These are phyloP conservation scores for Xylariaceae sp. DNA, from an alignment of 2,329 filamentous ascomycete genomes.

Conservation along the genomic window DNA sequence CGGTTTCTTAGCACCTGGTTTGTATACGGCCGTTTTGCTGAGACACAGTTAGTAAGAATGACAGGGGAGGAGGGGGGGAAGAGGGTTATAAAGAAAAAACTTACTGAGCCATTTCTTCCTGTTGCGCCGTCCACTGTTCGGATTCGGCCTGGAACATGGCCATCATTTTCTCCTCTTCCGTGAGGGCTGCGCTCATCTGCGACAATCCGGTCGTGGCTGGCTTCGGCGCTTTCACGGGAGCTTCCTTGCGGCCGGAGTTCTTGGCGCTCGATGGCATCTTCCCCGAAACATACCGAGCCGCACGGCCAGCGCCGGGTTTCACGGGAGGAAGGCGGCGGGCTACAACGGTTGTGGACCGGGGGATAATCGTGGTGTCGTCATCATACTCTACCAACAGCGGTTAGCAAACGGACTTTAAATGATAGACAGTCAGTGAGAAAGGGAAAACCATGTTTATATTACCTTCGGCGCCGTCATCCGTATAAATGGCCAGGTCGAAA, in stretches of 20 bases:
- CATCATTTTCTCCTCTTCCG: constrained; percentile 88
- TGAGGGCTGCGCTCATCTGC: constrained; percentile 72
- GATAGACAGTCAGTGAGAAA: too few relatives aligned
- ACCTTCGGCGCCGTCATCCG: constrained; percentile 89
- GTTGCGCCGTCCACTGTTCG: constrained; percentile 87
- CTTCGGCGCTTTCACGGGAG: constrained; percentile 55
- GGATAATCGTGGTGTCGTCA: constrained; percentile 96
- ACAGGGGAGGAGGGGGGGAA: background rate
- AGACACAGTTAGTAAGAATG: constrained; percentile 8
- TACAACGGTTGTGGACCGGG: constrained; percentile 88
- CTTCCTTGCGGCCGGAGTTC: constrained; percentile 65
- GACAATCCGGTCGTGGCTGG: constrained; percentile 51
- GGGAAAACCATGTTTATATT: too few relatives aligned
- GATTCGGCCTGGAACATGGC: constrained; percentile 88
- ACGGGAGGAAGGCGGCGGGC: constrained; percentile 79
- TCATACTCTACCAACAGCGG: constrained; percentile 66
- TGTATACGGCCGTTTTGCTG: constrained; percentile 59
- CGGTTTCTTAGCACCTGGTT: constrained; percentile 58
- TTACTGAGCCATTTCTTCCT: constrained; percentile 85
- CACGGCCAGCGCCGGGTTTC: constrained; percentile 81
- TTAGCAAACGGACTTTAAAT: too few relatives aligned
- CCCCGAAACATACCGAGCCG: constrained; percentile 90
- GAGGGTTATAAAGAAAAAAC: too few relatives aligned
- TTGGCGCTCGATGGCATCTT: constrained; percentile 90
- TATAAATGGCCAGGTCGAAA: constrained; percentile 92